Conservation (phyloP, 441 rosid species). For the Breynia disticha region DNA sequence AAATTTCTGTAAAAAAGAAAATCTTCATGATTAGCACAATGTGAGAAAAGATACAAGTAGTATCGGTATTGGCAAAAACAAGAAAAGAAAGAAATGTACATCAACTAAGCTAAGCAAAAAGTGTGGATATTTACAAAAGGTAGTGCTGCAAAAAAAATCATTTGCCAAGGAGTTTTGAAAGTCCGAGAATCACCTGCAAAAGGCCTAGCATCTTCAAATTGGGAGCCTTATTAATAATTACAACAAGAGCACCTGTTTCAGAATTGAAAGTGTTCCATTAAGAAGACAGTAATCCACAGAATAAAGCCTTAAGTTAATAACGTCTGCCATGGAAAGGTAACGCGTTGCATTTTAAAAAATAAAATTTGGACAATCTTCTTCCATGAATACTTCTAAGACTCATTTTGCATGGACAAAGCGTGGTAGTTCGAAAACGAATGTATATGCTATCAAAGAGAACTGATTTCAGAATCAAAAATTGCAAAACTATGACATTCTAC, state of each 20-base stretch:
- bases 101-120: constrained; percentile 8
- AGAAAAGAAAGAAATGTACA: too few relatives aligned
- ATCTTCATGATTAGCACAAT: background rate
- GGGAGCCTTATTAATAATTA: constrained; percentile 65
- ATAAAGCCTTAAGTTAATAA: too few relatives aligned
- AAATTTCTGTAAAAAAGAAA: background rate
- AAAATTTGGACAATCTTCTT: too few relatives aligned
- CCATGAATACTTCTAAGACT: too few relatives aligned
- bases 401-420: too few relatives aligned
- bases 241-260: constrained; percentile 78
- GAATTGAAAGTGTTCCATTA: constrained; percentile 13
- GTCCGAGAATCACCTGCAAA: constrained; percentile 53
- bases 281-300: constrained; percentile 6
- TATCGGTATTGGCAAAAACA: background rate
- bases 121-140: constrained; percentile 1
- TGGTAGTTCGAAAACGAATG: too few relatives aligned
- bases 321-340: too few relatives aligned
- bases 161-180: constrained; percentile 7
- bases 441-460: too few relatives aligned
- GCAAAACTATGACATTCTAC: too few relatives aligned
- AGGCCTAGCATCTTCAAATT: constrained; percentile 97
- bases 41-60: background rate
- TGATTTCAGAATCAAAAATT: too few relatives aligned
- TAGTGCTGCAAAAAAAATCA: background rate
- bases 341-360: too few relatives aligned